Evolutionary conservation across 495 filamentous ascomycete species (phyloP).

Genomic region (Extremus antarcticus): DNA sequence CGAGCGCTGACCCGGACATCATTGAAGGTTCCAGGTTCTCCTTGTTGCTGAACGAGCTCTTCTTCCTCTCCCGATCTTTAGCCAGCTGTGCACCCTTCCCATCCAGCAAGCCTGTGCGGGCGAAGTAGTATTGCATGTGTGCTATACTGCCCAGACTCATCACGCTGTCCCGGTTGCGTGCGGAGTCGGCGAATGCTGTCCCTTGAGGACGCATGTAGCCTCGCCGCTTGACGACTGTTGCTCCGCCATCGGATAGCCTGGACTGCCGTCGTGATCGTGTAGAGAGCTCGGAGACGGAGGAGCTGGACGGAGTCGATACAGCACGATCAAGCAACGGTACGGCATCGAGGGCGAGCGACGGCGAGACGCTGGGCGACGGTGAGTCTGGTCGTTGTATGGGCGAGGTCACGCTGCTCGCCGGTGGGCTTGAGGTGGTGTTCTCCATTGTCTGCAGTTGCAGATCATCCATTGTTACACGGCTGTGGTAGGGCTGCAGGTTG

Average conservation of each 20-base stretch:
- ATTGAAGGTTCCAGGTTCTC: constrained; percentile 16
- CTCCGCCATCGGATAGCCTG: constrained; percentile 37
- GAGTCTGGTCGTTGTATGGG: constrained; percentile 30
- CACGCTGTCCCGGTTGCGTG: constrained; percentile 80
- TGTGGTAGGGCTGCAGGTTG: not conserved
- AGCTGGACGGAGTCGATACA: constrained; percentile 64
- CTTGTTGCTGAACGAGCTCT: constrained; percentile 5
- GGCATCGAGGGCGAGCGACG: constrained; percentile 54
- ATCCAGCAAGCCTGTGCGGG: constrained; percentile 82
- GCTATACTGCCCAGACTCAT: constrained; percentile 93
- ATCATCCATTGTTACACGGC: not conserved
- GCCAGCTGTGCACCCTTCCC: constrained; percentile 81
- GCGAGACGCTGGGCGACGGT: constrained; percentile 55
- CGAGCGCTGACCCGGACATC: not conserved
- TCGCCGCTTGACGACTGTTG: constrained; percentile 46
- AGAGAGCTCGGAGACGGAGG: constrained; percentile 49
- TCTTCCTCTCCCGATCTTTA: constrained; percentile 50
- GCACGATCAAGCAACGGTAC: constrained; percentile 58
- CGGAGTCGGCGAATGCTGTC: constrained; percentile 83
- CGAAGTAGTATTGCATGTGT: constrained; percentile 97
- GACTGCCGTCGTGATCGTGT: constrained; percentile 37
- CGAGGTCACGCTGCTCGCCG: constrained; percentile 6
- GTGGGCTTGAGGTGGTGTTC: not conserved
- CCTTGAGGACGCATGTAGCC: constrained; percentile 87
- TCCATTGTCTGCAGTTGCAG: not conserved